Evolutionary conservation across 1,139 yeast genomes (phyloP), one percentile per base, ranked within the genome.

Genomic region (Yamadazyma epiphylla): DNA sequence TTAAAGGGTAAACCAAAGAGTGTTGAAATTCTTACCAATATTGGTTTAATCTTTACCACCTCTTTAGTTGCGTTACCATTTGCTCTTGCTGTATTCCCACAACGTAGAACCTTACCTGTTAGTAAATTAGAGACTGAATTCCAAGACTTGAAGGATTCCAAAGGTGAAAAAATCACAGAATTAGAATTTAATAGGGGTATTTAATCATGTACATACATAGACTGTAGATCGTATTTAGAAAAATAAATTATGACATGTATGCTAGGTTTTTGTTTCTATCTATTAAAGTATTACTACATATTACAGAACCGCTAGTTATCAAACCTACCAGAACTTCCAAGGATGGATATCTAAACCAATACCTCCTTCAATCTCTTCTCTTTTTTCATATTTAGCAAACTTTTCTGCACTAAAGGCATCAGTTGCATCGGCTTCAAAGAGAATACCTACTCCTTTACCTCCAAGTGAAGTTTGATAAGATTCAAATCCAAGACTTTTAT

Each of bases 21-120:
- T 15, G 63, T 76, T 5, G 88, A 83, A 46, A 80, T 84, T 9
- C 52, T 72, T 23, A 80, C 80, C 15, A 91, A 89, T 51, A 68
- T 91, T 31, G 96, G 94, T 10, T 66, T 91, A 43, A 87, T 91
- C 46, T 80, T 89, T 30, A 74, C 74, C 11, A 89, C 97, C 1
- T 81, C 96, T 3, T 80, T 91, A 46, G 79, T 77, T 19, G 97
- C 82, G 0, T 70, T 91, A 45, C 98, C 98, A 9, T 86, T 91
- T 64, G 97, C 98, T 0, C 68, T 91, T 51, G 98, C 89, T 2
- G 84, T 88, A 3, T 91, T 91, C 75, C 98, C 98, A 4, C 96
- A 89, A 58, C 76, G 83, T 51, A 79, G 86, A 48, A 63, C 60
- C 19, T 67, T 89, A 39, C 56, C 68, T 15, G 82, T 80, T 5